Base-by-base conservation (phyloP, 306 rosid species). In the Cicer yamashitae region DNA sequence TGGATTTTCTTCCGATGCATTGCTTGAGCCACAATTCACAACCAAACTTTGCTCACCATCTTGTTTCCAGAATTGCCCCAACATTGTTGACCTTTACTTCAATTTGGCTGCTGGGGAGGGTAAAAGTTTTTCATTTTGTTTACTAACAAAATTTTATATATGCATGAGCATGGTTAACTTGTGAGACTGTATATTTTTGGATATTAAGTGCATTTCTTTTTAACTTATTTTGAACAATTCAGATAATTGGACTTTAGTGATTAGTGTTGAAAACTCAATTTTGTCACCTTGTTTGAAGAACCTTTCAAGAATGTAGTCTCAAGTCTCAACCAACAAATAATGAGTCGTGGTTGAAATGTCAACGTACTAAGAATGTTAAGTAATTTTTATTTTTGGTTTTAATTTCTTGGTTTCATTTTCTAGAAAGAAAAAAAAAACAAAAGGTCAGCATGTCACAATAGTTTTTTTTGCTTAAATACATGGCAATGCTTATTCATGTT, bases 51-150 rank as follows among this genome's bases (percentile, higher is more conserved):
- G 98, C 72, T 77, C 97, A 1, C 89, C 91, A 1, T 14, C 84
- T 58, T 91, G 98, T 66, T 87, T 82, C 88, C 83, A 84, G 4
- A 78, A 86, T 8, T 93, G 98, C 67, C 90, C 93, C 76, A 93
- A 93, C 85, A 80, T 90, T 67, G 81, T 85, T 59, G 93, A 90
- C 20, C 93, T 88, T 67, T 90, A 86, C 84, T 90, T 83, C 90
- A 90, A 90, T 20, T 82, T 90, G 88, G 93, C 96, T 18, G 88
- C 93, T 37, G 96, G 90, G 5, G 93, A 90, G 37, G 96, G 96
- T 90, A 84, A 67, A 77, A 47, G 7, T 61, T 39, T 4, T 54
- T 47, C 44, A 65, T 37, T 75, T 10, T 1, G 6, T 12, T 13
- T 13, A 6, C 1, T 6, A 14, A 22, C 8, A 14, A 52, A 51